Evolutionary conservation across 2,329 filamentous ascomycete species (phyloP).

Genomic region (Aschersonia sp.): DNA sequence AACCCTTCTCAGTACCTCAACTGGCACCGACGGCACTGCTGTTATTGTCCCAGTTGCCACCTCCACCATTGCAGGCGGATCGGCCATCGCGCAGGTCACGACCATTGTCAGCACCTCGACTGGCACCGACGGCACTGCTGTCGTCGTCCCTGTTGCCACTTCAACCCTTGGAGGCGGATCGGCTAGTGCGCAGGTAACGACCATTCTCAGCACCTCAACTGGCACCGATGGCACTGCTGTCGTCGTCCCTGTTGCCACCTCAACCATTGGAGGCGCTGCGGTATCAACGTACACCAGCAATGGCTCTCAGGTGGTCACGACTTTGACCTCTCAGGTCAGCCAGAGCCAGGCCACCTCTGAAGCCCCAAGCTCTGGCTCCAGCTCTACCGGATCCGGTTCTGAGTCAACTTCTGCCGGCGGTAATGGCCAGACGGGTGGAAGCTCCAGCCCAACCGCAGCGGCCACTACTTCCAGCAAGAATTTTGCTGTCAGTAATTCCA

Average conservation of each 20-base stretch:
- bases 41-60: conserved; percentile 21
- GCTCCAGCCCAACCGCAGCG: neutral
- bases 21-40: conserved; percentile 16
- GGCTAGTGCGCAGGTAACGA: conserved; percentile 16
- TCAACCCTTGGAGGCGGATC: conserved; percentile 10
- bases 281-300: conserved; percentile 11
- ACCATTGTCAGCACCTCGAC: conserved; percentile 21
- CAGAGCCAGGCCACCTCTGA: conserved; percentile 1
- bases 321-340: conserved; percentile 13
- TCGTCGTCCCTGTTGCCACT: conserved; percentile 20
- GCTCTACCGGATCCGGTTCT: neutral
- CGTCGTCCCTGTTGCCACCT: conserved; percentile 21
- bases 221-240: conserved; percentile 16
- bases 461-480: conserved; percentile 7
- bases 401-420: conserved; percentile 1
- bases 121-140: conserved; percentile 15
- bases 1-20: conserved; percentile 20
- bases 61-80: conserved; percentile 11
- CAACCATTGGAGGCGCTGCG: conserved; percentile 10
- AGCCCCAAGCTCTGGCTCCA: conserved; percentile 8
- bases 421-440: neutral
- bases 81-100: conserved; percentile 14
- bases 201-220: conserved; percentile 20
- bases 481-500: conserved; percentile 14
- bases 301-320: conserved; percentile 10